A percentile compares a stretch with the other conserved stretches of the same genome.
Conservation (phyloP, 1,284 basidiomycete species). For the Ganoderma lucidum region DNA sequence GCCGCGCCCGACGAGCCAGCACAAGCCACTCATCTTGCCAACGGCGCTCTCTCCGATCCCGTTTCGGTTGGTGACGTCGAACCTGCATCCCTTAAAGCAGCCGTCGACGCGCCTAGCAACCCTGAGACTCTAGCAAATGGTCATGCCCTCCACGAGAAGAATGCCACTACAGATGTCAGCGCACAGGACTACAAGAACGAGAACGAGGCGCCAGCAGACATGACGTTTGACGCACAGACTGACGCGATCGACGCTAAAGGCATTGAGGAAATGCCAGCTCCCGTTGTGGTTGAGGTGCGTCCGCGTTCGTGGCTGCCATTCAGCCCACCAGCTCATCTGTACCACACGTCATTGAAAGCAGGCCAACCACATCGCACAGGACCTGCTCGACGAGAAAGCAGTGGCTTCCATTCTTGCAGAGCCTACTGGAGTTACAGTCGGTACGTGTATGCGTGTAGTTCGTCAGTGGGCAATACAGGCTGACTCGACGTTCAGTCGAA, state of each 20-base stretch:
- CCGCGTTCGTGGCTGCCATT: background rate
- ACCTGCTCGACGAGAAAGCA: conserved; percentile 1
- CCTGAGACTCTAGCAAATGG: conserved; percentile 19
- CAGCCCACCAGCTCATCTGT: background rate
- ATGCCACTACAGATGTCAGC: background rate
- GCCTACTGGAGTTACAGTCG: conserved; percentile 8
- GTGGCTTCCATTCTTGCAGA: conserved; percentile 10
- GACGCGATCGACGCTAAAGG: conserved; percentile 14
- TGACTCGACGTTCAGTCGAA: background rate
- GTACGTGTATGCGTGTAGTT: conserved; percentile 15
- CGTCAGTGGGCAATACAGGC: background rate
- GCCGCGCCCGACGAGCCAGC: conserved; percentile 38
- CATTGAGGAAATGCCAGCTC: background rate
- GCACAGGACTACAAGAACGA: conserved; percentile 14
- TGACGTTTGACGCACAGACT: background rate
- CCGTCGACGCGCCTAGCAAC: conserved; percentile 19
- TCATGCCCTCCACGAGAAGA: conserved; percentile 13
- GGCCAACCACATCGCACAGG: conserved; percentile 11
- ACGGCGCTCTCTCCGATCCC: conserved; percentile 24
- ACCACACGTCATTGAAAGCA: background rate
- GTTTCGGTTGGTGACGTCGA: conserved; percentile 22
- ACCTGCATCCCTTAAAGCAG: conserved; percentile 11
- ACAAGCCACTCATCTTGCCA: conserved; percentile 25
- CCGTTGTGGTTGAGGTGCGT: conserved; percentile 5
- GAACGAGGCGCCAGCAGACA: conserved; percentile 7